Percentiles rank a stretch among this genome's conserved stretches.
phyloP scores from a whole-genome alignment of 2,329 filamentous ascomycete genomes.

The Penicillium sp. region DNA sequence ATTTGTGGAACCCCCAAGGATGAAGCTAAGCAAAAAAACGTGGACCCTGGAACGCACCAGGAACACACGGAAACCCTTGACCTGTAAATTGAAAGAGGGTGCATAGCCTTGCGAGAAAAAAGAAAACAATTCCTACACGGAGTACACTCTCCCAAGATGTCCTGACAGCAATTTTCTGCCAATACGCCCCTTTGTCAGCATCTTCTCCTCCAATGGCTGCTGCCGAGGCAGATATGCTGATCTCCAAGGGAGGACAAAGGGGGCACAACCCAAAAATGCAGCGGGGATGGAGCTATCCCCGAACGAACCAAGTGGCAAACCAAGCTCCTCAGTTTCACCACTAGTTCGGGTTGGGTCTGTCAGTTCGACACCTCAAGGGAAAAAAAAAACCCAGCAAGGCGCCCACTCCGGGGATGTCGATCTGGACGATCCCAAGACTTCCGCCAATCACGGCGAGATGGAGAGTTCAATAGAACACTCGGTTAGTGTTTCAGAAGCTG shows the following conservation, averaged over 20 bases:
- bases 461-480: slow-evolving; percentile 16
- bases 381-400: slow-evolving; percentile 2
- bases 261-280: slow-evolving; percentile 12
- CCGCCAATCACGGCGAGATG: slow-evolving; percentile 9
- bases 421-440: slow-evolving; percentile 11
- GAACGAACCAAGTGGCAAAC: slow-evolving; percentile 14
- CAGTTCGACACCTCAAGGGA: not conserved
- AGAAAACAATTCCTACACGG: too few relatives aligned
- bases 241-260: slow-evolving; percentile 8
- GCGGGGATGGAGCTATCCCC: slow-evolving; percentile 7
- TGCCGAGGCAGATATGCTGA: slow-evolving; percentile 2
- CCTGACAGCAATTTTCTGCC: not conserved
- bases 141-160: too few relatives aligned
- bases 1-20: slow-evolving; percentile 12
- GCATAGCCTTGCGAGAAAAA: not conserved
- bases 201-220: not conserved
- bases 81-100: not conserved
- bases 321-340: slow-evolving; percentile 1
- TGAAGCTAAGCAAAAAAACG: slow-evolving; percentile 10
- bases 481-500: slow-evolving; percentile 20
- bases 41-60: slow-evolving; percentile 4
- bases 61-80: not conserved
- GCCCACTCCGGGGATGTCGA: slow-evolving; percentile 16
- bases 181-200: not conserved
- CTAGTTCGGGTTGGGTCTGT: not conserved